Evolutionary conservation across 2,329 filamentous ascomycete genomes (phyloP), one percentile per base, ranked within the genome.

Genomic region (Tolypocladium sp.): DNA sequence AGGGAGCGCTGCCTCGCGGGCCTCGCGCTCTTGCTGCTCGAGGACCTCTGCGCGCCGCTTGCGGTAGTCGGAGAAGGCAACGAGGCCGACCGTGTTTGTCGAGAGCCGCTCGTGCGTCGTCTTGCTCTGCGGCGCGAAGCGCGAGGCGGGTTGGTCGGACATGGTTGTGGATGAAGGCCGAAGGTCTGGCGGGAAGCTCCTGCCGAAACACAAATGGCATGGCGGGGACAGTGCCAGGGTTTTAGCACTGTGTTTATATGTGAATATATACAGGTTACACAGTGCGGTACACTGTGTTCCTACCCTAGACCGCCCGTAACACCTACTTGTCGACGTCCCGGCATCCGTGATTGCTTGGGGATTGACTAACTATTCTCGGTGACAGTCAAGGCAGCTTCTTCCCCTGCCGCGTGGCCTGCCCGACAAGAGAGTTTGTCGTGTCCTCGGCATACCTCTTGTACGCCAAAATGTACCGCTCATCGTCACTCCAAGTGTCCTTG

Each of bases 11-110:
- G 69, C 81, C 64, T 90, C 88, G 68, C 87, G 85, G 15, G 85
- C 87, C 68, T 94, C 91, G 68, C 89, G 85, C 69, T 94, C 91
- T 69, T 94, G 93, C 70, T 91, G 87, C 73, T 97, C 93, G 55
- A 96, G 79, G n/a, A 92, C 91, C 74, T 97, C 91, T 66, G 92
- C 92, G 73, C 93, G 91, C 61, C 94, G 87, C 77, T 99, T 97
- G 74, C 93, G 91, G 73, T 96, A 97, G 71, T 97, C 94, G 64
- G 90, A 91, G 51, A 97, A 86, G 60, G 90, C 85, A 57, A 97
- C 93, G 3, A 99, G 86, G 46, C 94, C 94, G 64, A 97, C 92
- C 0, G 91, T 96, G 69, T 91, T 87, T 58, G 86, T 90, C 61
- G 93, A 93, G 55, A 96, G 81, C 17, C 91, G 81, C 69, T 96